Evolutionary conservation across 768 basidiomycete genomes (phyloP), one percentile per base, ranked within the genome.

Genomic region (Suillus brevipes): DNA sequence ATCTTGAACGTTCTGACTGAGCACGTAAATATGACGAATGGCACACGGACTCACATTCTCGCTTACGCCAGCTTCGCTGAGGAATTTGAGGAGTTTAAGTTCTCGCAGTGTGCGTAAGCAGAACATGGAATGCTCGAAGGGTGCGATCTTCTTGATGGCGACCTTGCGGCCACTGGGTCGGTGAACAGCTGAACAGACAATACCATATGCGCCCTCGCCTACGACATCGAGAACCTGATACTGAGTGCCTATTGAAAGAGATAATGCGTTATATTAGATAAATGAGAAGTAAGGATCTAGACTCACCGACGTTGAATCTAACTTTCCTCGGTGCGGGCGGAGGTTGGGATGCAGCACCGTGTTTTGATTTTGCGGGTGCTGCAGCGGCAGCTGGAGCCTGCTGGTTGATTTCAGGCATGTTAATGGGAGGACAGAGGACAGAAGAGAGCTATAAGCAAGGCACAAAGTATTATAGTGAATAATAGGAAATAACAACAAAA

Each of bases 111-210:
- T 97, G 59, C 90, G 82, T 74, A 95, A 83, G 73, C 92, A 94
- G 80, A 95, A 96, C 92, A 97, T 94, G 64, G 94, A 89, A 74
- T 96, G 95, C 75, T 97, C 95, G 70, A 97, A 97, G 6, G 95
- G 95, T 0, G 91, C 89, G 78, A 97, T 95, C 80, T 93, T 93
- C 84, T 97, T 97, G 83, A 97, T 95, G 62, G 96, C 96, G 66
- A 99, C 97, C 77, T 94, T 94, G 65, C 93, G 90, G 61, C 89
- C 88, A 61, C 91, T 92, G 2, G 94, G 89, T 66, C 87, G 77
- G 74, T 99, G 95, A 4, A 95, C 81, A 6, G 96, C 96, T 28
- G 95, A 96, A 78, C 92, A 95, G 66, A 98, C 96, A 72, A 97
- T 92, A 60, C 97, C 97, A 73, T 97, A 96, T 60, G 95, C 95